Conservation (phyloP, 768 basidiomycete genomes). For the Mycena albidolilacea region DNA sequence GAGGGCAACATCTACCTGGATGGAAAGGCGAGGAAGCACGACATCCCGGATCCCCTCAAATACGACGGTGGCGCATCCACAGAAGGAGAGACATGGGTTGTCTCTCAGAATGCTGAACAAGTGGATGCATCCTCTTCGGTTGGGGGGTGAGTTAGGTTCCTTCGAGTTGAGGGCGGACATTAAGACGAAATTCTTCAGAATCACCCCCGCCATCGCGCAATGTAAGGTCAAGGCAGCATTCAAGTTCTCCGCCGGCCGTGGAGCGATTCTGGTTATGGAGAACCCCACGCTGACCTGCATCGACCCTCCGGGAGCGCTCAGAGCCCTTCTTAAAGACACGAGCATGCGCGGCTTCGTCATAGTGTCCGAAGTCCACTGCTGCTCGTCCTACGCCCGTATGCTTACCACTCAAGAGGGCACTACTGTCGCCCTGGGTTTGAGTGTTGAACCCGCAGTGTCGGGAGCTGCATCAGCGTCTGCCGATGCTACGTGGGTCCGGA, state of each 20-base stretch:
- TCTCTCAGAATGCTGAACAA: conserved; percentile 45
- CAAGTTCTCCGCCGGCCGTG: conserved; percentile 46
- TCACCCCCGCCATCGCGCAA: conserved; percentile 40
- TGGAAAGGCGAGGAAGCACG: conserved; percentile 42
- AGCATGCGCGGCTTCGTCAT: conserved; percentile 45
- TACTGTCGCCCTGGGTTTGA: conserved; percentile 44
- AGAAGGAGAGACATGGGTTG: conserved; percentile 48
- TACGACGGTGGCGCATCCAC: conserved; percentile 24
- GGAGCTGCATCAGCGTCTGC: conserved; percentile 38
- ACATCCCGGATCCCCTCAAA: conserved; percentile 44
- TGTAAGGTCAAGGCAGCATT: conserved; percentile 48
- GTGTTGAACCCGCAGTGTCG: conserved; percentile 32
- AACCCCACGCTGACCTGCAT: conserved; percentile 47
- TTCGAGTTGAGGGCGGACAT: too few species aligned
- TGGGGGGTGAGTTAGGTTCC: conserved; percentile 9
- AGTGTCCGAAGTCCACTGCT: conserved; percentile 52
- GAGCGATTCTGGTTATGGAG: conserved; percentile 51
- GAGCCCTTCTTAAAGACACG: conserved; percentile 45
- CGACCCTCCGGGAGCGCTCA: conserved; percentile 46
- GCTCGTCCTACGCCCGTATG: conserved; percentile 51
- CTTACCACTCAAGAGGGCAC: conserved; percentile 40
- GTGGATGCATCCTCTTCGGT: conserved; percentile 33
- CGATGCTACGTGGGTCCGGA: conserved; percentile 45
- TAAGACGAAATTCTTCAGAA: background rate
- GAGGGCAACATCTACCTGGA: conserved; percentile 52